phyloP scores from a whole-genome alignment of 768 basidiomycete species.

The Sporobolomyces phaffii region DNA sequence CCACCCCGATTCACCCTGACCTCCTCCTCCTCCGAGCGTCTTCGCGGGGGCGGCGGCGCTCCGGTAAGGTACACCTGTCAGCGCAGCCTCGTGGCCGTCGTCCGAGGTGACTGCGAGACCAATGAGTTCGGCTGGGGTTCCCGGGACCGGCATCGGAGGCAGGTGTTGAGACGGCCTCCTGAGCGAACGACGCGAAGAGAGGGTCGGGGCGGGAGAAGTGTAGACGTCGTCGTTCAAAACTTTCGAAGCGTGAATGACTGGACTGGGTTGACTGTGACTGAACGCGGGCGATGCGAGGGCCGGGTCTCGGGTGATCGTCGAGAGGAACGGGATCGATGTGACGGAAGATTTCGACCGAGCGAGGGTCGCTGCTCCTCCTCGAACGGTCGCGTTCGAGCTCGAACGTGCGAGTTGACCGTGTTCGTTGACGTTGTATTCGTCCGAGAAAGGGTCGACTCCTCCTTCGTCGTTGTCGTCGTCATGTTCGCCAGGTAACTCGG shows the following conservation, averaged over 20 bases:
- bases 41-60: neutral
- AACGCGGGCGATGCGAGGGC: neutral
- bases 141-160: neutral
- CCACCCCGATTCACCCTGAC: neutral
- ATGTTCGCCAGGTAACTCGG: neutral
- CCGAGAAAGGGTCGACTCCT: constrained; percentile 16
- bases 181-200: constrained; percentile 3
- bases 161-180: neutral
- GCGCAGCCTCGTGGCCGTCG: constrained; percentile 12
- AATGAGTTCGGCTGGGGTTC: constrained; percentile 28
- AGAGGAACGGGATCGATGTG: constrained; percentile 9
- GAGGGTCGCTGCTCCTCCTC: neutral
- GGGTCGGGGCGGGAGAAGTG: constrained; percentile 10
- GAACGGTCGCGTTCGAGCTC: neutral
- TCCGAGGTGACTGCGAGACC: constrained; percentile 27
- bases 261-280: neutral
- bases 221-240: neutral
- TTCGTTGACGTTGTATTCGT: constrained; percentile 23
- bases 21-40: neutral
- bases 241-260: too few species aligned
- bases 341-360: constrained; percentile 10
- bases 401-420: constrained; percentile 12
- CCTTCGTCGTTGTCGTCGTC: neutral
- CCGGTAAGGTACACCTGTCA: neutral
- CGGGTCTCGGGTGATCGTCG: neutral